phyloP scores from a whole-genome alignment of 2,329 filamentous ascomycete genomes.

The Arthroderma sp. region DNA sequence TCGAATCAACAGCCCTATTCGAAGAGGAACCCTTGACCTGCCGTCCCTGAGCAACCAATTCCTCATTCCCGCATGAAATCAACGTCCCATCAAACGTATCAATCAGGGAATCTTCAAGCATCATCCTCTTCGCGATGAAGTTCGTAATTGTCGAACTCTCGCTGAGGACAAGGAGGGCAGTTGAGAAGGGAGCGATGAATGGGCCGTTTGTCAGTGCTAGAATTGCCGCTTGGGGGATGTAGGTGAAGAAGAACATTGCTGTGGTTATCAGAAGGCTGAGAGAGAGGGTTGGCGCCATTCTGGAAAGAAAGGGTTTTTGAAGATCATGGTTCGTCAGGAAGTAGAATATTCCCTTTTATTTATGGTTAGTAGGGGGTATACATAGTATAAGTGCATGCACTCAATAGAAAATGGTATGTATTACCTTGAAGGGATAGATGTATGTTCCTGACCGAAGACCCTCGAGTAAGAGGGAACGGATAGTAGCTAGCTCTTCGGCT shows the following conservation, averaged over 20 bases:
- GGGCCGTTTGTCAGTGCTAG: constrained; percentile 75
- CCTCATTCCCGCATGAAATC: constrained; percentile 39
- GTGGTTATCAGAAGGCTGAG: constrained; percentile 60
- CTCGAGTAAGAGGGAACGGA: constrained; percentile 50
- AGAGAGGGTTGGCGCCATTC: constrained; percentile 48
- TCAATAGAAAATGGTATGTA: not conserved
- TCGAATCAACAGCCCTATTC: constrained; percentile 30
- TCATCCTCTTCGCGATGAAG: constrained; percentile 41
- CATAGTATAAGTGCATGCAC: not conserved
- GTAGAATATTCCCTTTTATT: constrained; percentile 44
- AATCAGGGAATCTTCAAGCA: constrained; percentile 66
- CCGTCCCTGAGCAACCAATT: constrained; percentile 60
- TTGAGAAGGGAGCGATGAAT: constrained; percentile 45
- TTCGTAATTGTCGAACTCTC: constrained; percentile 42
- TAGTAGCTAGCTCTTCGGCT: constrained; percentile 57
- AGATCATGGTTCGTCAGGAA: constrained; percentile 45
- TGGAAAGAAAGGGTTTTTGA: constrained; percentile 46
- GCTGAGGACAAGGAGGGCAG: constrained; percentile 44
- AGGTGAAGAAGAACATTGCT: constrained; percentile 79
- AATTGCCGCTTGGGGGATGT: constrained; percentile 69
- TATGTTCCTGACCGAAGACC: constrained; percentile 67
- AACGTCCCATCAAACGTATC: constrained; percentile 77
- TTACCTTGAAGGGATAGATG: constrained; percentile 66
- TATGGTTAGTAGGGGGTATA: constrained; percentile 1
- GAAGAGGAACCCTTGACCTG: constrained; percentile 45